A percentile compares a stretch with the other conserved stretches of the same genome.
phyloP scores from a whole-genome alignment of 306 rosid genomes.

The Trichosanthes cucumerina region DNA sequence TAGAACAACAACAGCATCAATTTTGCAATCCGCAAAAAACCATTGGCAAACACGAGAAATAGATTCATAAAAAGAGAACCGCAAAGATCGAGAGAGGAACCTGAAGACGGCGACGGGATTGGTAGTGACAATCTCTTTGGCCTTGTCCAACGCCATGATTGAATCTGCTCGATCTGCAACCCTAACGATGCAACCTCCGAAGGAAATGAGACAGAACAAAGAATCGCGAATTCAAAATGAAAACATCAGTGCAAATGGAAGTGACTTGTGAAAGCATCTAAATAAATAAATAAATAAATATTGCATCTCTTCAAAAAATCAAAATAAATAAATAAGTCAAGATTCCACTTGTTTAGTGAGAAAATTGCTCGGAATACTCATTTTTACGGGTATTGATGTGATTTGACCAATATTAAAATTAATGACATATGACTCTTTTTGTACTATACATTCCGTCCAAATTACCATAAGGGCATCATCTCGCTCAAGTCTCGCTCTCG shows the following conservation, averaged over 20 bases:
- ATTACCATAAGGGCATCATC: too few species aligned
- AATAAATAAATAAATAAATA: too few species aligned
- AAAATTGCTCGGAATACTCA: too few species aligned
- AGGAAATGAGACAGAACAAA: background rate
- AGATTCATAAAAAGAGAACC: background rate
- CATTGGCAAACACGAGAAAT: background rate
- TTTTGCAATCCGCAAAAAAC: background rate
- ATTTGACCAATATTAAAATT: too few species aligned
- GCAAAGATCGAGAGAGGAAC: constrained; percentile 13
- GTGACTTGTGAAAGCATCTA: too few species aligned
- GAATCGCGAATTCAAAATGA: background rate
- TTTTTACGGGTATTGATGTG: too few species aligned
- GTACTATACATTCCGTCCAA: too few species aligned
- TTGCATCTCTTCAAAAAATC: too few species aligned
- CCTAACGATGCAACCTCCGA: background rate
- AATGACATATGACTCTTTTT: too few species aligned
- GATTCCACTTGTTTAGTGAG: too few species aligned
- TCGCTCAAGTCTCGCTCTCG: too few species aligned
- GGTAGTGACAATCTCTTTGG: constrained; percentile 67
- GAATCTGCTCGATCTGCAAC: background rate
- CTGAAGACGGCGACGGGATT: constrained; percentile 74
- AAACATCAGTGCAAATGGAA: background rate
- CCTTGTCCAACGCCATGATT: constrained; percentile 62
- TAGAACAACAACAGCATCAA: background rate
- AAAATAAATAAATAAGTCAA: too few species aligned